phyloP scores from a whole-genome alignment of 805 yeast genomes.

The Sporopachydermia lactativora region DNA sequence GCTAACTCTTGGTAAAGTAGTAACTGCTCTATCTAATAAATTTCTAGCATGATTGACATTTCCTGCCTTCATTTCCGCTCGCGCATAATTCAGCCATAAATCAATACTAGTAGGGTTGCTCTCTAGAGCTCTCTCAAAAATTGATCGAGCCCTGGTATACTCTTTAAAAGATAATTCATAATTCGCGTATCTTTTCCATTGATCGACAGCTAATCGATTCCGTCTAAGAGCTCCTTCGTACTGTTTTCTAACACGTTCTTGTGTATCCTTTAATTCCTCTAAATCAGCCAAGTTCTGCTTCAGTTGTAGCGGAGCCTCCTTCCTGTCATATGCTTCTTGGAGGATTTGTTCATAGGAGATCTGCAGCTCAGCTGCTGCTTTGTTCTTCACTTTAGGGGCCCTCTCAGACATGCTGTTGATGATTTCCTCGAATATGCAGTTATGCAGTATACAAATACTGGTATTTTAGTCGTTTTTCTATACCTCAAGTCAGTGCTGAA shows the following conservation, averaged over 20 bases:
- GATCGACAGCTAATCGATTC: conserved; percentile 67
- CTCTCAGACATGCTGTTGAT: conserved; percentile 10
- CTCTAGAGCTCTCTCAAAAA: conserved; percentile 76
- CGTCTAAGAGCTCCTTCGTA: conserved; percentile 80
- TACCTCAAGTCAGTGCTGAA: too few species aligned
- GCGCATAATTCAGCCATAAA: conserved; percentile 75
- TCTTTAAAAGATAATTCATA: conserved; percentile 80
- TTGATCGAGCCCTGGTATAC: conserved; percentile 63
- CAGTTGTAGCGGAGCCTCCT: conserved; percentile 24
- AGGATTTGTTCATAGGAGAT: conserved; percentile 52
- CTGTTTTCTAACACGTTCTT: conserved; percentile 63
- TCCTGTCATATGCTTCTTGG: conserved; percentile 42
- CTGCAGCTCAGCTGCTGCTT: conserved; percentile 35
- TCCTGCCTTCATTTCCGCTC: conserved; percentile 54
- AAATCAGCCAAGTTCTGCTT: conserved; percentile 47
- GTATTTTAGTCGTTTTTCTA: too few species aligned
- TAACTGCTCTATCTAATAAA: conserved; percentile 63
- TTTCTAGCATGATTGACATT: conserved; percentile 85
- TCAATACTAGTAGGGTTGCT: conserved; percentile 67
- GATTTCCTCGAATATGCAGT: too few species aligned
- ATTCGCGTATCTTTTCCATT: conserved; percentile 85
- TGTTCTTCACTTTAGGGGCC: conserved; percentile 21
- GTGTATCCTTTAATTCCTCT: conserved; percentile 69
- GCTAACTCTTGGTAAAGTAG: conserved; percentile 61
- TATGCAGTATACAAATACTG: too few species aligned